These are phyloP conservation scores for Metarhizium robertsii DNA, from an alignment of 2,329 filamentous ascomycete species.

Conservation along the genomic window DNA sequence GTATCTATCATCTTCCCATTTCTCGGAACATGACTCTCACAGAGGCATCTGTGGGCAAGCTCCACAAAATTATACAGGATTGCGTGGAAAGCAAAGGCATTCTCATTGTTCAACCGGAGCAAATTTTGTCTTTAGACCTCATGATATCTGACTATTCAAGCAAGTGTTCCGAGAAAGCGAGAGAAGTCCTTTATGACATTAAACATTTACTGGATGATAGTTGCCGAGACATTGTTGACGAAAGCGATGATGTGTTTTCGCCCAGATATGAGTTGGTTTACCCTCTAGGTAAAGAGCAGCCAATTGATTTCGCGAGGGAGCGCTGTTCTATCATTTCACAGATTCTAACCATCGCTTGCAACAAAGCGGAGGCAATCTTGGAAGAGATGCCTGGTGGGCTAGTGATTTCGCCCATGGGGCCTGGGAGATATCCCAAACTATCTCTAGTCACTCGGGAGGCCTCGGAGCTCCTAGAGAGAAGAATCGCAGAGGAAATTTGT, in stretches of 20 bases:
- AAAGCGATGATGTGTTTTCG: conserved; percentile 52
- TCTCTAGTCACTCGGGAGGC: neutral
- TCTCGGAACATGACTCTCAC: neutral
- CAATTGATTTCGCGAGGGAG: conserved; percentile 28
- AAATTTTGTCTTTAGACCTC: conserved; percentile 51
- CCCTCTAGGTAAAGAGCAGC: conserved; percentile 42
- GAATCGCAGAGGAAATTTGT: conserved; percentile 24
- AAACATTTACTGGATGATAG: conserved; percentile 21
- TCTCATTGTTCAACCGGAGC: conserved; percentile 51
- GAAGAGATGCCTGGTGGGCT: neutral
- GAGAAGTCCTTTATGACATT: conserved; percentile 27
- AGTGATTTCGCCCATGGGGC: neutral
- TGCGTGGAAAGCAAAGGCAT: conserved; percentile 29
- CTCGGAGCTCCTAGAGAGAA: conserved; percentile 11
- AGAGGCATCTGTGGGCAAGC: neutral
- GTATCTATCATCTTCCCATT: neutral
- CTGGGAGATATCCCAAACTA: neutral
- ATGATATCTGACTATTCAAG: conserved; percentile 43
- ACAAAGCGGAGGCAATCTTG: neutral
- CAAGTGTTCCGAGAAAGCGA: neutral
- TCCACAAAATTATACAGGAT: neutral
- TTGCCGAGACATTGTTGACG: conserved; percentile 49
- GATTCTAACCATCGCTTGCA: neutral
- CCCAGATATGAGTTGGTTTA: conserved; percentile 52
- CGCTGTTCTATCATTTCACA: neutral